Percentiles rank a stretch among this genome's conserved stretches.
Conservation (phyloP, 176 grass and related monocot species). For the Cenchrus fungigraminus region DNA sequence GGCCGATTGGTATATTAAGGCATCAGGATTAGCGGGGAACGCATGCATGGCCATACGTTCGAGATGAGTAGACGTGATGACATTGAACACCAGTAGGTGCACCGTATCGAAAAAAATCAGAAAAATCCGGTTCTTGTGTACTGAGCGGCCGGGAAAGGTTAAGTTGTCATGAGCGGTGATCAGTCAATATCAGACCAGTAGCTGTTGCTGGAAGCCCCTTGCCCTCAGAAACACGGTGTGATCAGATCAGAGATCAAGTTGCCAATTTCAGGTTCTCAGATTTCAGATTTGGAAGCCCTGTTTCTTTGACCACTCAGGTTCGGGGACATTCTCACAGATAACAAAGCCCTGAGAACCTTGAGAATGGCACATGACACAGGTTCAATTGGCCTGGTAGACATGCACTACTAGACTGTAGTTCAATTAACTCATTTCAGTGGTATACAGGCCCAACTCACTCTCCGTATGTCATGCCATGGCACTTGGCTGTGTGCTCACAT, state of each 20-base stretch:
- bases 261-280: neutral
- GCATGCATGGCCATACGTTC: neutral
- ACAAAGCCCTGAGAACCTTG: too few relatives aligned
- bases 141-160: neutral
- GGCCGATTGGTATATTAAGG: constrained; percentile 14
- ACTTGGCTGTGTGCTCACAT: too few relatives aligned
- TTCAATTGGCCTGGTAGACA: too few relatives aligned
- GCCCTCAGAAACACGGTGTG: neutral
- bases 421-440: too few relatives aligned
- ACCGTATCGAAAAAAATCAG: neutral
- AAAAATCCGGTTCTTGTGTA: neutral
- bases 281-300: neutral
- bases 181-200: neutral
- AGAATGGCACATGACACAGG: too few relatives aligned
- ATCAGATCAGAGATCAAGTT: neutral
- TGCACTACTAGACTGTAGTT: too few relatives aligned
- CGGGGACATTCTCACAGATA: too few relatives aligned
- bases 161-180: neutral
- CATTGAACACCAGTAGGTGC: constrained; percentile 3
- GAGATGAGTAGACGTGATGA: constrained; percentile 2
- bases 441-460: too few relatives aligned
- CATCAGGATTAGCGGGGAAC: neutral
- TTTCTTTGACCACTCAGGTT: neutral
- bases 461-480: too few relatives aligned
- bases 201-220: neutral